These are phyloP conservation scores for Boeremia exigua DNA, from an alignment of 2,329 filamentous ascomycete genomes.

Conservation along the genomic window DNA sequence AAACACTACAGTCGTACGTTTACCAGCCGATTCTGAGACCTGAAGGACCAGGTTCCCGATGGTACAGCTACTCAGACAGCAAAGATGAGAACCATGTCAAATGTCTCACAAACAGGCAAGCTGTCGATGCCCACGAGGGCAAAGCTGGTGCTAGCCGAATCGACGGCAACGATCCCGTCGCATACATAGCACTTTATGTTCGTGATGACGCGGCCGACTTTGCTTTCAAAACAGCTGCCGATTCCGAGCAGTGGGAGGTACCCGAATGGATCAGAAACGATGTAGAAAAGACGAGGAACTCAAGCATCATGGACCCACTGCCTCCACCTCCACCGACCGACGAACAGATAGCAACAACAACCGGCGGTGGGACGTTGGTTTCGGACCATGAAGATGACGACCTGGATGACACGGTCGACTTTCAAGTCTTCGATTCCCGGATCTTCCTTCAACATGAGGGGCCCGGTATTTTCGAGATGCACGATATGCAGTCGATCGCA, in stretches of 20 bases:
- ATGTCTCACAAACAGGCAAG: conserved; percentile 63
- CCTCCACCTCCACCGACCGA: conserved; percentile 15
- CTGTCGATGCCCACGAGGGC: conserved; percentile 59
- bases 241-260: conserved; percentile 56
- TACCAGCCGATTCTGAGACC: conserved; percentile 68
- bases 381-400: background rate
- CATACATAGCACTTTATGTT: conserved; percentile 64
- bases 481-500: conserved; percentile 32
- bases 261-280: conserved; percentile 48
- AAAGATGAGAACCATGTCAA: conserved; percentile 61
- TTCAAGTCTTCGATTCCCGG: conserved; percentile 43
- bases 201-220: conserved; percentile 54
- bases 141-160: conserved; percentile 47
- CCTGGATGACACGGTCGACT: conserved; percentile 25
- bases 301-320: conserved; percentile 20
- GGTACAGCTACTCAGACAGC: conserved; percentile 65
- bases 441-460: conserved; percentile 46
- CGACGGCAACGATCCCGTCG: conserved; percentile 55
- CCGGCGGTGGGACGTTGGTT: background rate
- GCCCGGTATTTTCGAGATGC: conserved; percentile 46
- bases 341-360: conserved; percentile 4
- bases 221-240: conserved; percentile 50
- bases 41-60: conserved; percentile 60
- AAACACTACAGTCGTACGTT: conserved; percentile 62
- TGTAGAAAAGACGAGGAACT: conserved; percentile 32